Base-by-base conservation (phyloP, 805 yeast species). In the Suhomyces kilbournensis region DNA sequence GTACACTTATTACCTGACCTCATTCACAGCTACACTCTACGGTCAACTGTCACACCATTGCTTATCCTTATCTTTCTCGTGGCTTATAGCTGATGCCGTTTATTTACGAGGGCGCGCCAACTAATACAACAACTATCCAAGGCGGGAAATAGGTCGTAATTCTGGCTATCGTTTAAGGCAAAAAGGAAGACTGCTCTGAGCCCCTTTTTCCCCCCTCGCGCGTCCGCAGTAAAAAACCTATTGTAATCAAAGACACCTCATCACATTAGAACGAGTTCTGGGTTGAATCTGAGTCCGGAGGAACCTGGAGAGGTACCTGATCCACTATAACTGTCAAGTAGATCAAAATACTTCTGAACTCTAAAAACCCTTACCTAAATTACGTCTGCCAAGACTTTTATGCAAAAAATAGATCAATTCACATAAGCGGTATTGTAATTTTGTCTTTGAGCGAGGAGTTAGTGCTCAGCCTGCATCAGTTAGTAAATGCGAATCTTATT, bases 321-420 rank as follows among this genome's bases (percentile, higher is more conserved):
- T 28, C n/a, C 6, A 12, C 32, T 28, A 26, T 28, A 28, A 10
- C 14, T 28, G 32, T 28, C 32, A 28, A 28, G 32, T 12, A 12
- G 1, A 12, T 28, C 32, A 28, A 28, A 28, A 28, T 28, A 28
- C 32, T 28, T 28, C 14, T 12, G 12, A 28, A 28, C n/a, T n/a
- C 32, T 28, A 28, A 10, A 26, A 10, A 19, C n/a, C 39, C 39
- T 9, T 17, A 15, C 25, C 47, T 17, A 14, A 23, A 9, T 17
- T 46, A 34, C 47, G 43, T 34, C 17, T 34, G 48, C 48, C 48
- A 46, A 46, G 48, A 46, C 43, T 34, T 46, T 46, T 17, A 12
- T 38, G 35, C 17, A 32, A 17, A 17, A 17, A 38, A 15, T 38
- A 38, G 22, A 15, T 35, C 42, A 17, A 17, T 6, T 17, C 23